Percentiles rank a stretch among this genome's conserved stretches.
These are phyloP conservation scores for Saururus chinensis DNA, from an alignment of 164 flowering plant species.

Conservation along the genomic window DNA sequence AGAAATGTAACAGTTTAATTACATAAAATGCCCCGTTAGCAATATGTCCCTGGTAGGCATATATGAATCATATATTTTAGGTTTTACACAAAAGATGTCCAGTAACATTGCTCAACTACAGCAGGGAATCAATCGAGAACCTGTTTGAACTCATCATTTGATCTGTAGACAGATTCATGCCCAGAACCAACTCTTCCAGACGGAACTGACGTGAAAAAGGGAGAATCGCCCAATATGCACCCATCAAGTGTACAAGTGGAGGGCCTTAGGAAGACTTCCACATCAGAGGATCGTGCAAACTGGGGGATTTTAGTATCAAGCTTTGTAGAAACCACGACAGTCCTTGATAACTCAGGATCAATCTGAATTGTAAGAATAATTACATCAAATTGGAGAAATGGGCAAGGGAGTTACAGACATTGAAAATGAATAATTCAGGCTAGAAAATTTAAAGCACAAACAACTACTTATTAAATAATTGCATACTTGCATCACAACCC, in stretches of 20 bases:
- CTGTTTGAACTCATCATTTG: constrained; percentile 92
- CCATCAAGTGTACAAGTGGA: constrained; percentile 82
- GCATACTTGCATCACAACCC: constrained; percentile 90
- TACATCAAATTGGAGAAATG: background rate
- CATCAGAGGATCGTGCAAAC: constrained; percentile 91
- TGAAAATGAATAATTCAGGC: background rate
- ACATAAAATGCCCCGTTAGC: no score
- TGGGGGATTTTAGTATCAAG: constrained; percentile 95
- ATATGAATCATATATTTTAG: no score
- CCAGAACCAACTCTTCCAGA: constrained; percentile 97
- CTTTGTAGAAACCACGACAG: constrained; percentile 90
- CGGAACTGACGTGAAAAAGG: constrained; percentile 97
- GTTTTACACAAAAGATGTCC: no score
- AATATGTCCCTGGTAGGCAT: no score
- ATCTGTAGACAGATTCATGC: constrained; percentile 65
- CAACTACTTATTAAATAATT: constrained; percentile 2
- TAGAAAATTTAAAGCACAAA: constrained; percentile 1
- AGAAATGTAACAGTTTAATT: no score
- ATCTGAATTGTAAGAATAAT: constrained; percentile 26
- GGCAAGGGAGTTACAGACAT: background rate
- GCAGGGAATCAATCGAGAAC: constrained; percentile 18
- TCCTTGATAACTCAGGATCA: constrained; percentile 94
- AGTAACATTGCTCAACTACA: no score
- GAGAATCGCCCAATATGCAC: constrained; percentile 83
- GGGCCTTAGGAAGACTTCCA: constrained; percentile 93